Evolutionary conservation across 176 grass and related monocot species (phyloP), one percentile per base, ranked within the genome.

Genomic region (Miscanthus lutarioriparius): DNA sequence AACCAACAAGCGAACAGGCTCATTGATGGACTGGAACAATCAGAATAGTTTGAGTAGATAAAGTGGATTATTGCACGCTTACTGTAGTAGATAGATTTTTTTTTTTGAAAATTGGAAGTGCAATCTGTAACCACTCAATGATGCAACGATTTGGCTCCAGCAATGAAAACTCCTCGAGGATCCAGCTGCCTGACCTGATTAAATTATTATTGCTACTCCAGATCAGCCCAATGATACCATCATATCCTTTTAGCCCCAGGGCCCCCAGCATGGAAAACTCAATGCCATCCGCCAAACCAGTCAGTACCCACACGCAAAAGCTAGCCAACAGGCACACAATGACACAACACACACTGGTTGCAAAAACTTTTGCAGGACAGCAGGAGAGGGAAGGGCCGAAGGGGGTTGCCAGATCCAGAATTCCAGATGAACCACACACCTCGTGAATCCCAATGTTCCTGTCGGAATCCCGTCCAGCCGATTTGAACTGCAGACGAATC

Each of bases 371-470:
- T 26, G 22, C 17, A 56, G 51, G 51, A n/a, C n/a, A n/a, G n/a
- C n/a, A n/a, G n/a, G n/a, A n/a, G n/a, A 56, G 19, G 51, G 19
- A 17, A 53, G 51, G 4, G 2, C 32, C 32, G 16, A 6, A 48
- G 17, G 48, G 16, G 1, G 44, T 45, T 45, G 44, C 44, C 43
- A 14, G 41, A 44, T 14, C 43, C 32, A 33, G 32, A 33, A 33
- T 33, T 33, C 32, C 32, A 33, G 32, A 33, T 33, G 32, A 3
- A 3, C 32, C 32, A 33, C 14, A 70, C 13, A 2, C 22, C 68
- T 71, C 68, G 68, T 71, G 68, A 71, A 71, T 43, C 68, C 68
- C 68, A 71, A 71, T 71, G 38, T 3, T 15, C 38, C 22, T 43
- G 68, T 71, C 68, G 38, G 68, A 71, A 71, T 43, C 68, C 51